phyloP scores from a whole-genome alignment of 1,284 basidiomycete genomes.

The Neotropicomus parvogracilis region DNA sequence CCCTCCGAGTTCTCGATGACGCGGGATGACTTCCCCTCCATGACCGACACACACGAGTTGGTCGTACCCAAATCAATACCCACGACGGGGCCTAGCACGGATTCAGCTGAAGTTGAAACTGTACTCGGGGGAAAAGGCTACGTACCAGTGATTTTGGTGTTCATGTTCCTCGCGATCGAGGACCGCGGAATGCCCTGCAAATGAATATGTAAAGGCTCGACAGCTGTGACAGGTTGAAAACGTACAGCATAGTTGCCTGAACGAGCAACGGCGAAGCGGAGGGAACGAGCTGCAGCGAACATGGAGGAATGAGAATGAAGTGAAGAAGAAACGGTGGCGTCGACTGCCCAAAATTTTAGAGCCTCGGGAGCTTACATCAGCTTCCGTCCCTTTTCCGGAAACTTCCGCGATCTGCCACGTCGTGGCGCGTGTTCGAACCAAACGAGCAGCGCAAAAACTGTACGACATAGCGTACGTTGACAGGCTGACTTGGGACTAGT shows the following conservation, averaged over 20 bases:
- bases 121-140: neutral
- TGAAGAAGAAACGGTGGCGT: slow-evolving; percentile 30
- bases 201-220: slow-evolving; percentile 4
- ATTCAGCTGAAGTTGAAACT: neutral
- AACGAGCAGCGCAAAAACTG: neutral
- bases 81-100: slow-evolving; percentile 63
- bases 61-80: slow-evolving; percentile 86
- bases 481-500: no score
- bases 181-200: slow-evolving; percentile 62
- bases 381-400: slow-evolving; percentile 12
- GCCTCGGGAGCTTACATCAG: slow-evolving; percentile 38
- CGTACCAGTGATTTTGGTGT: slow-evolving; percentile 75
- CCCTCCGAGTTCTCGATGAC: slow-evolving; percentile 99
- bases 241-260: slow-evolving; percentile 65
- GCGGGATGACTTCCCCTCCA: slow-evolving; percentile 92
- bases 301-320: slow-evolving; percentile 46
- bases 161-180: slow-evolving; percentile 76
- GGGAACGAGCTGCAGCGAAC: slow-evolving; percentile 62
- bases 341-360: slow-evolving; percentile 40
- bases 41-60: slow-evolving; percentile 92
- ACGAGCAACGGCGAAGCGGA: slow-evolving; percentile 55
- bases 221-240: slow-evolving; percentile 4
- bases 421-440: neutral
- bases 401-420: slow-evolving; percentile 17
- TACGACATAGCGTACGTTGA: neutral